Base-by-base conservation (phyloP, 495 filamentous ascomycete genomes). In the Echria macrotheca region DNA sequence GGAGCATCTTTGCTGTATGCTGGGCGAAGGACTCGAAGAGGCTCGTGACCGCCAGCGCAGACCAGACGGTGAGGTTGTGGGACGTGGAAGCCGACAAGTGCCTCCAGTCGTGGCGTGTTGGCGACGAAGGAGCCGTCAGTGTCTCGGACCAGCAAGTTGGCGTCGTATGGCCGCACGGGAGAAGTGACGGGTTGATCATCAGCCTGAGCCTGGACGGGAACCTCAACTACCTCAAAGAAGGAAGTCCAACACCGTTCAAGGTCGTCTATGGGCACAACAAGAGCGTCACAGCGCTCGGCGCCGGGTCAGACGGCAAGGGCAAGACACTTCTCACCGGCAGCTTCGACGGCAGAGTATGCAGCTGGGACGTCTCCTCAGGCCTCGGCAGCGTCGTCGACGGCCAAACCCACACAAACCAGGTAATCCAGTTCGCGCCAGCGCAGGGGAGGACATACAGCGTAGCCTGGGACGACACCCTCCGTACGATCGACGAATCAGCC, bases 401-500 rank as follows among this genome's bases (percentile, higher is more conserved):
- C 15, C 80, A 87, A 19, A 65, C 73, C 11, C 93, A 96, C 64
- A 81, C 81, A 5, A 89, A 89, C 59, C 91, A 88, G 60, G 80
- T 97, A 46, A 79, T 86, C 7, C 86, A 85, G 19, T 81, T 98
- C 43, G 67, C 85, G 2, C 68, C 83, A 0, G 68, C 72, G 44
- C 56, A 64, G 4, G 75, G 81, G 23, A 72, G 80, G 49, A 79
- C 89, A 23, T 89, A 87, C 69, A 93, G 86, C 67, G 85, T 91
- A 12, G 90, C 81, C 57, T 97, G 93, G 93, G 93, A 98, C 65
- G 93, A 98, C 65, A 91, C 87, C 4, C 78, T 96, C 29, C 86
- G 91, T 49, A 83, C 79, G 31, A 76, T 94, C 51, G 86, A 93
- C 52, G 66, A 69, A 39, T 63, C 71, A 14, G 66, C 68, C 22